These are phyloP conservation scores for Mycena leptocephala DNA, from an alignment of 768 basidiomycete species.

Conservation along the genomic window DNA sequence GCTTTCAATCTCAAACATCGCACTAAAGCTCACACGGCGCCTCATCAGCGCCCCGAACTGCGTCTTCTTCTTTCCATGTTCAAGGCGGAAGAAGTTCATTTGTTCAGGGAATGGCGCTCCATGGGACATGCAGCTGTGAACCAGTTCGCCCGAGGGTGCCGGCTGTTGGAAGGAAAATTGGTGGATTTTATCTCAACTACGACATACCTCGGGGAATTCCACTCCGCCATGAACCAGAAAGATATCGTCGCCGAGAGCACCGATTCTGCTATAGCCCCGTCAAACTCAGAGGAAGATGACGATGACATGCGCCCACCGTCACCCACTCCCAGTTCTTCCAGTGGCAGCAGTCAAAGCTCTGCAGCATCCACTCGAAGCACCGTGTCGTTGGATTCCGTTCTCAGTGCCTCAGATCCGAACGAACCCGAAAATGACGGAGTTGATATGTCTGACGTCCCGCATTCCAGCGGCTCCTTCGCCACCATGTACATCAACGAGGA, in stretches of 20 bases:
- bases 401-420: background rate
- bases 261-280: too few species aligned
- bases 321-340: too few species aligned
- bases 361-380: background rate
- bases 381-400: background rate
- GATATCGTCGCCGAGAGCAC: too few species aligned
- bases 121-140: conserved; percentile 35
- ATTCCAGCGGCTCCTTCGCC: background rate
- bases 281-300: background rate
- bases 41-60: conserved; percentile 36
- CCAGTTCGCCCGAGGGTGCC: conserved; percentile 25
- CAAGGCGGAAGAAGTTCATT: conserved; percentile 38
- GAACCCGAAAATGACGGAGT: conserved; percentile 1
- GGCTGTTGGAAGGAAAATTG: conserved; percentile 26
- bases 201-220: background rate
- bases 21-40: conserved; percentile 35
- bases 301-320: background rate
- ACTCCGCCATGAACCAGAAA: too few species aligned
- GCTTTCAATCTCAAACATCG: conserved; percentile 27
- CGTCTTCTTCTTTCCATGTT: conserved; percentile 35
- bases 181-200: background rate
- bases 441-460: background rate
- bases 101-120: conserved; percentile 31
- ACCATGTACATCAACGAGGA: background rate
- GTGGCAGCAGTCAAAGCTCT: background rate